Percentiles rank a stretch among this genome's conserved stretches.
These are phyloP conservation scores for Nasturtium officinale DNA, from an alignment of 345 rosid species.

Conservation along the genomic window DNA sequence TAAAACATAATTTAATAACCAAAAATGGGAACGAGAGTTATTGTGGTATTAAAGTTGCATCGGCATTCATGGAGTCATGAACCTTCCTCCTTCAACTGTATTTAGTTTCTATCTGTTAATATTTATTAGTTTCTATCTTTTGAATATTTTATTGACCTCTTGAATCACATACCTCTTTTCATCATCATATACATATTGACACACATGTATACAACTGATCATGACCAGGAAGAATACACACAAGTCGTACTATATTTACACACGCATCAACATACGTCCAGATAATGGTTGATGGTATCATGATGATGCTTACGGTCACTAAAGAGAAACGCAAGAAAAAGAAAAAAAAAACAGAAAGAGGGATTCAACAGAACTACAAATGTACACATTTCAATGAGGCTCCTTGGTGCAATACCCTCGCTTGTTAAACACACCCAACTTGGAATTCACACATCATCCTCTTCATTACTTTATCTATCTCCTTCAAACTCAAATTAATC, in stretches of 20 bases:
- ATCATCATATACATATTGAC: conserved; percentile 16
- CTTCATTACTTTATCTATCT: background rate
- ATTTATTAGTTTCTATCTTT: conserved; percentile 35
- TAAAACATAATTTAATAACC: background rate
- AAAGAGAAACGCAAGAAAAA: conserved; percentile 3
- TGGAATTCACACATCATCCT: conserved; percentile 28
- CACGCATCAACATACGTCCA: conserved; percentile 16
- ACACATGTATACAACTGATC: conserved; percentile 25
- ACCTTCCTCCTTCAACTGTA: conserved; percentile 48
- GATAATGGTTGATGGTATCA: conserved; percentile 22
- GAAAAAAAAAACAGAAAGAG: background rate
- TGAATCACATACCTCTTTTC: conserved; percentile 15
- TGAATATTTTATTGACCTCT: conserved; percentile 18
- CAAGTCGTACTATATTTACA: background rate
- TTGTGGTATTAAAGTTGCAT: conserved; percentile 42
- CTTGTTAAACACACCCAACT: conserved; percentile 38
- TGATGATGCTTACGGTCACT: conserved; percentile 7
- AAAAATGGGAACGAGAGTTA: conserved; percentile 42
- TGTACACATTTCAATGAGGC: conserved; percentile 38
- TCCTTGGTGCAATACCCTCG: conserved; percentile 26
- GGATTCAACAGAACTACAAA: conserved; percentile 18
- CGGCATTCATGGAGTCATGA: conserved; percentile 46
- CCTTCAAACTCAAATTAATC: background rate
- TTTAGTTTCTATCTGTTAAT: conserved; percentile 38
- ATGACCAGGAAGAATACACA: conserved; percentile 15